Base-by-base conservation (phyloP, 352 stramenopile species). In the Aphanomyces stellatus region DNA sequence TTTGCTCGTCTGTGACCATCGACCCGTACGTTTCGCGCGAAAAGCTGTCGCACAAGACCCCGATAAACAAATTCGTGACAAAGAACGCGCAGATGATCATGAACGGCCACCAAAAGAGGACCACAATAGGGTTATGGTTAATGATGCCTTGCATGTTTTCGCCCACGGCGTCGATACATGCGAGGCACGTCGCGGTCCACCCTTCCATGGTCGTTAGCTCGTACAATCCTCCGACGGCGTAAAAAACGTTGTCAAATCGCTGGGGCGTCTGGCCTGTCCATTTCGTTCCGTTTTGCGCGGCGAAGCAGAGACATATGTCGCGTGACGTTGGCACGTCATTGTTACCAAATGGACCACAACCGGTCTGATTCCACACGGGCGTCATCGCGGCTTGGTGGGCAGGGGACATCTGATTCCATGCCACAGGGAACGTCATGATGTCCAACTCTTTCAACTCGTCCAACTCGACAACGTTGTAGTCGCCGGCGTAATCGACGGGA, bases 21-120 rank as follows among this genome's bases (percentile, higher is more conserved):
- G 49, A 57, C 49, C 49, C 49, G 49, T 57, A 57, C 30, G 49
- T 96, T 87, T 95, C 94, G 31, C 83, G 75, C 51, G 96, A 95
- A 66, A 98, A 98, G 57, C 97, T 96, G 62, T 98, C 91, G 43
- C 97, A 95, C 62, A 97, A 96, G 11, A 97, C 88, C 10, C 91
- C 91, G 0, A 97, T 88, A 60, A 98, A 98, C 0, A 98, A 72
- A 35, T 98, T 96, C 37, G 97, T 87, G 4, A 97, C 85, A 53
- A 98, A 97, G 64, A 96, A 98, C 59, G 87, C 87, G 17, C 91
- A 87, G n/a, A 98, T 72, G 65, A 98, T 79, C 28, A 97, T 94
- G 73, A 97, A 98, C 7, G 78, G 55, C 34, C 96, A 78, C 60
- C 95, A 97, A 72, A 96, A 97, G 27, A 92, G 72, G 2, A 76